A percentile compares a stretch with the other conserved stretches of the same genome.
These are phyloP conservation scores for Fusarium odoratissimum DNA, from an alignment of 2,329 filamentous ascomycete genomes.

Conservation along the genomic window DNA sequence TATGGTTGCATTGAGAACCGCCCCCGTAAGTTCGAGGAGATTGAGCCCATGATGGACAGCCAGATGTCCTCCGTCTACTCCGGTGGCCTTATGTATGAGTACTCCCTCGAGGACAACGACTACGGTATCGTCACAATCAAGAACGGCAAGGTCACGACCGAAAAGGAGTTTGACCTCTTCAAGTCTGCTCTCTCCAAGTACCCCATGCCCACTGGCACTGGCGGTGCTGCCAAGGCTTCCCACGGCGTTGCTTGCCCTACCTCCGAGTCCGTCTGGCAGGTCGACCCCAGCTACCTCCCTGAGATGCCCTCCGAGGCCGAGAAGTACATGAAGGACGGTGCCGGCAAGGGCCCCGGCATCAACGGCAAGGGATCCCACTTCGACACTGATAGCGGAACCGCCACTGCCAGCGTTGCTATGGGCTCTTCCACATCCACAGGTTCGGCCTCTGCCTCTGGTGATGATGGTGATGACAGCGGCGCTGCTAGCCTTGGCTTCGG, in stretches of 20 bases:
- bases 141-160: conserved; percentile 65
- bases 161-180: conserved; percentile 69
- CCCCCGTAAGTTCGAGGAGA: conserved; percentile 81
- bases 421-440: conserved; percentile 48
- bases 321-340: conserved; percentile 66
- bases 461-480: conserved; percentile 49
- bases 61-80: conserved; percentile 94
- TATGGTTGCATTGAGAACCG: conserved; percentile 88
- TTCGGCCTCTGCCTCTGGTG: conserved; percentile 18
- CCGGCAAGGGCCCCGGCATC: conserved; percentile 65
- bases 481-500: conserved; percentile 47
- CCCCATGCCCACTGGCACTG: conserved; percentile 62
- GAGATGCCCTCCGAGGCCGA: conserved; percentile 62
- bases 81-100: conserved; percentile 96
- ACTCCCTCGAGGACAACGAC: conserved; percentile 80
- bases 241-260: conserved; percentile 62
- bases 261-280: conserved; percentile 61
- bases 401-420: conserved; percentile 55
- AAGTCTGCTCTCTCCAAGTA: conserved; percentile 61
- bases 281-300: conserved; percentile 62
- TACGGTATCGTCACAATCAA: conserved; percentile 82
- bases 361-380: conserved; percentile 66
- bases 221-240: conserved; percentile 61
- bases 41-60: conserved; percentile 80
- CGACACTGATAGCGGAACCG: conserved; percentile 58